Evolutionary conservation across 1,284 basidiomycete genomes (phyloP).

Genomic region (Cryptococcus floricola): DNA sequence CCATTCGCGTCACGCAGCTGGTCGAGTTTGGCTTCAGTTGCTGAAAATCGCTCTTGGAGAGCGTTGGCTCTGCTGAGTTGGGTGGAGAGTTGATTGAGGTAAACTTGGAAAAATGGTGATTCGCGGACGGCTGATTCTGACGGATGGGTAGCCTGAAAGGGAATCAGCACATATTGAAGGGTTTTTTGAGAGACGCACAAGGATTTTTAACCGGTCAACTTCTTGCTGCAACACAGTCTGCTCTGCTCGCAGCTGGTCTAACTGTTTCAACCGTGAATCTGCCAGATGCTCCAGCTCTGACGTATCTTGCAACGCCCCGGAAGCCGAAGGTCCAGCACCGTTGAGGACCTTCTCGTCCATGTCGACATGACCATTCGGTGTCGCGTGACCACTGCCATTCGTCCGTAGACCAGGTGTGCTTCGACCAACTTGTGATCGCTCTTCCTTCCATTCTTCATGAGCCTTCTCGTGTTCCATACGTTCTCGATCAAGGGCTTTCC

Average conservation of each 20-base stretch:
- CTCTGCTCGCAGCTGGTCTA: slow-evolving; percentile 29
- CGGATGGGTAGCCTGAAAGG: slow-evolving; percentile 31
- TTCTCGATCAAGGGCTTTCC: slow-evolving; percentile 69
- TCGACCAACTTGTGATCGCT: slow-evolving; percentile 16
- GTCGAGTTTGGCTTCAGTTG: slow-evolving; percentile 35
- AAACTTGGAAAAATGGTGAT: slow-evolving; percentile 44
- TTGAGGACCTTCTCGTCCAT: slow-evolving; percentile 12
- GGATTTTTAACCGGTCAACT: slow-evolving; percentile 29
- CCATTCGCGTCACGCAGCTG: slow-evolving; percentile 32
- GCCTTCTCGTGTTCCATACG: slow-evolving; percentile 60
- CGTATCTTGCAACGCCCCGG: slow-evolving; percentile 25
- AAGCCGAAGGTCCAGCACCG: slow-evolving; percentile 9
- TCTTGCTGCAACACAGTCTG: slow-evolving; percentile 33
- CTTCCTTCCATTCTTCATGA: slow-evolving; percentile 53
- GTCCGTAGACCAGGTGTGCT: slow-evolving; percentile 24
- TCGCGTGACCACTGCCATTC: slow-evolving; percentile 44
- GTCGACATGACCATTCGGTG: slow-evolving; percentile 53
- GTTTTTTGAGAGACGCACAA: slow-evolving; percentile 15
- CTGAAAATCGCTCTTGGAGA: slow-evolving; percentile 29
- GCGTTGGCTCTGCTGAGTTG: slow-evolving; percentile 32
- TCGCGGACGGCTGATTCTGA: slow-evolving; percentile 34
- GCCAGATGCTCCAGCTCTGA: slow-evolving; percentile 37
- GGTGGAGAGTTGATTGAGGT: slow-evolving; percentile 36
- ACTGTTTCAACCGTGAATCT: slow-evolving; percentile 26
- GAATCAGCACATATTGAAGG: not conserved